phyloP scores from a whole-genome alignment of 2,329 filamentous ascomycete genomes.

The Epichloe sibirici region DNA sequence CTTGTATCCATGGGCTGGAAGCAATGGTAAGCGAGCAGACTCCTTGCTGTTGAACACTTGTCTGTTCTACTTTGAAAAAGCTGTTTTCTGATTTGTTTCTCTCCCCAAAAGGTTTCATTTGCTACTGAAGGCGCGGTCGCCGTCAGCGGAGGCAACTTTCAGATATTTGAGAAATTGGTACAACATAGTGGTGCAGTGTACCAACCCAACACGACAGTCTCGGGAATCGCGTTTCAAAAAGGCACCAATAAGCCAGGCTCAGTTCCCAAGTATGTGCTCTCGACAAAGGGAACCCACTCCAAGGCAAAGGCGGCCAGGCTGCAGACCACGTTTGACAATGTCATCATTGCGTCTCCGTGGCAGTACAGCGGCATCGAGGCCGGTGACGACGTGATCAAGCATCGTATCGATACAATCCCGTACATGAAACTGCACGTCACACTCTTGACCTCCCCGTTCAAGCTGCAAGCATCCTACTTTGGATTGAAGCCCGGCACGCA shows the following conservation, averaged over 20 bases:
- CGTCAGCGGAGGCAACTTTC: constrained; percentile 81
- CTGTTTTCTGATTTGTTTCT: neutral
- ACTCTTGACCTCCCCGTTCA: constrained; percentile 66
- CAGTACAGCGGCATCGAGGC: constrained; percentile 64
- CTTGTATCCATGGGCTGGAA: constrained; percentile 77
- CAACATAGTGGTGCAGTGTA: constrained; percentile 48
- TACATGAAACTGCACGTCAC: constrained; percentile 85
- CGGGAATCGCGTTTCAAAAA: constrained; percentile 40
- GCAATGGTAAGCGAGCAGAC: constrained; percentile 51
- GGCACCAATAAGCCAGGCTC: constrained; percentile 26
- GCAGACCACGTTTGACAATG: constrained; percentile 55
- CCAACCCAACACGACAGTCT: constrained; percentile 55
- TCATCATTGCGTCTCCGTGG: constrained; percentile 73
- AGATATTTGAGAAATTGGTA: constrained; percentile 79
- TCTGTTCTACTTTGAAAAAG: neutral
- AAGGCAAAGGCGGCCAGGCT: constrained; percentile 24
- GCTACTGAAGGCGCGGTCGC: constrained; percentile 73
- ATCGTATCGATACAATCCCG: constrained; percentile 62
- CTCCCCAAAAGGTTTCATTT: constrained; percentile 55
- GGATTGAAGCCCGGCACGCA: constrained; percentile 42
- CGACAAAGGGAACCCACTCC: constrained; percentile 18
- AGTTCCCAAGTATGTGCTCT: constrained; percentile 35
- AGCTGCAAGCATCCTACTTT: constrained; percentile 64
- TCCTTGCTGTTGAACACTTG: neutral
- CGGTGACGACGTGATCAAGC: constrained; percentile 54